Percentiles rank a stretch among this genome's conserved stretches.
phyloP scores from a whole-genome alignment of 2,329 filamentous ascomycete species.

The Alternaria atra region DNA sequence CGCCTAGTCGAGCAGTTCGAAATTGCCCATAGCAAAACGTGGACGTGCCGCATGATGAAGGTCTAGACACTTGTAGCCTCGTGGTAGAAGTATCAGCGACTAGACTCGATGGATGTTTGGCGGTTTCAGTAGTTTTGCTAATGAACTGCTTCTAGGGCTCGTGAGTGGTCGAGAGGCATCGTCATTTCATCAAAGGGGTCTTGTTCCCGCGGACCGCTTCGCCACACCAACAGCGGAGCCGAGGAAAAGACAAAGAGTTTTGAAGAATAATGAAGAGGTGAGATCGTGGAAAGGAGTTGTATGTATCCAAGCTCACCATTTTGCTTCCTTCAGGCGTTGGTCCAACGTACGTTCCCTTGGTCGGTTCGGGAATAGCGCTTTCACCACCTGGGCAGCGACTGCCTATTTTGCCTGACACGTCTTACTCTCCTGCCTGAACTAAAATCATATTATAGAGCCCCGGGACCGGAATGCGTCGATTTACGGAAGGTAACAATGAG shows the following conservation, averaged over 20 bases:
- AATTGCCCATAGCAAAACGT: slow-evolving; percentile 24
- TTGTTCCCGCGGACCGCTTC: slow-evolving; percentile 12
- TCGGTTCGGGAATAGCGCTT: slow-evolving; percentile 5
- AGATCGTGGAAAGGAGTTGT: not conserved
- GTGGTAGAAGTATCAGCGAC: slow-evolving; percentile 22
- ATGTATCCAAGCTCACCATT: not conserved
- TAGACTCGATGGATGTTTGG: slow-evolving; percentile 14
- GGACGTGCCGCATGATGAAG: slow-evolving; percentile 35
- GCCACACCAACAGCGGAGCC: not conserved
- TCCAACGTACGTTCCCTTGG: not conserved
- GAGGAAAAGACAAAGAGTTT: not conserved
- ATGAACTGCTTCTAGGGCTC: not conserved
- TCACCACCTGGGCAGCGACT: not conserved
- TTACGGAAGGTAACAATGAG: not conserved
- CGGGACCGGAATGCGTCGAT: not conserved
- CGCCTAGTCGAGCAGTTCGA: slow-evolving; percentile 39
- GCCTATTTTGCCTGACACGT: not conserved
- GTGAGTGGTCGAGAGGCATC: slow-evolving; percentile 22
- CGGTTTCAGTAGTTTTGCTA: slow-evolving; percentile 13
- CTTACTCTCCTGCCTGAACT: not conserved
- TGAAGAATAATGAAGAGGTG: not conserved
- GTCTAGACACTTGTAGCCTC: slow-evolving; percentile 19
- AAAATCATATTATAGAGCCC: not conserved
- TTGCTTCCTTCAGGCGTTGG: slow-evolving; percentile 1
- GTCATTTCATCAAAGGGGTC: slow-evolving; percentile 11